phyloP scores from a whole-genome alignment of 139 green algal genomes.

The Asterochloris erici region DNA sequence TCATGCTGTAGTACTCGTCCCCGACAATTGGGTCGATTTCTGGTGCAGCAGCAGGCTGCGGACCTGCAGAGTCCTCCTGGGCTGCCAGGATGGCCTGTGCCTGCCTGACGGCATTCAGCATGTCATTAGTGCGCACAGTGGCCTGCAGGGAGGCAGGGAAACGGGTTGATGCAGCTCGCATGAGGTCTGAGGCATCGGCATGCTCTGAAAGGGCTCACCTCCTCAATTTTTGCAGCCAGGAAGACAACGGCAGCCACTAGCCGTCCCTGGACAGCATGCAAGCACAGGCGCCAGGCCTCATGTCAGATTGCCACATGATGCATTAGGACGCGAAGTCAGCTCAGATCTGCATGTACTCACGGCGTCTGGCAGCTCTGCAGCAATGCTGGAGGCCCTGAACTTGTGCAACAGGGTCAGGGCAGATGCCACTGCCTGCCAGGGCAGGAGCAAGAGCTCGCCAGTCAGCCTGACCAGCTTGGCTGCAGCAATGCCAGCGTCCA shows the following conservation, averaged over 20 bases:
- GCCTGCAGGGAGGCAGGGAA: constrained; percentile 9
- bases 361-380: background rate
- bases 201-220: constrained; percentile 13
- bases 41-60: background rate
- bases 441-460: constrained; percentile 10
- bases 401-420: constrained; percentile 9
- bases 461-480: background rate
- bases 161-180: background rate
- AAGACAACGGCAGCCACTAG: constrained; percentile 30
- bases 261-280: constrained; percentile 10
- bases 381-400: background rate
- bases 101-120: constrained; percentile 27
- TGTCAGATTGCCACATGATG: background rate
- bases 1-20: constrained; percentile 21
- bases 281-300: background rate
- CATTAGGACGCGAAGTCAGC: background rate
- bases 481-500: too few species aligned
- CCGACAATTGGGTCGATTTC: constrained; percentile 17
- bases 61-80: background rate
- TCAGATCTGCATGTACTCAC: background rate
- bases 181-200: background rate
- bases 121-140: constrained; percentile 30
- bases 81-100: background rate
- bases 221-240: constrained; percentile 32
- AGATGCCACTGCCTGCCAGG: constrained; percentile 5